Percentiles rank a stretch among this genome's conserved stretches.
These are phyloP conservation scores for Saccharomyces hybrid DNA, from an alignment of 1,139 yeast species.

Conservation along the genomic window DNA sequence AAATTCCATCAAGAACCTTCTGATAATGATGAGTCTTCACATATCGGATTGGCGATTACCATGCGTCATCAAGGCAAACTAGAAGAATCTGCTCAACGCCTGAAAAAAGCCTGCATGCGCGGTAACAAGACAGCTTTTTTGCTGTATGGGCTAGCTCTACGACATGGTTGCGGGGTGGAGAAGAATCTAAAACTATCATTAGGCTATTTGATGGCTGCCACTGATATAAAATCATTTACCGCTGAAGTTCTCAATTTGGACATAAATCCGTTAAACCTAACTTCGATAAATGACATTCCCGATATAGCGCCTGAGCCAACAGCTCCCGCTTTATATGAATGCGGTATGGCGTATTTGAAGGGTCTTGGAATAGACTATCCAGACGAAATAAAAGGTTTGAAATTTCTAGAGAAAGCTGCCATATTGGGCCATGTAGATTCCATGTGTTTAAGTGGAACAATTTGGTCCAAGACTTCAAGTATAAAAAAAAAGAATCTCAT, in stretches of 20 bases:
- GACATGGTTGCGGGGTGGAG: conserved; percentile 65
- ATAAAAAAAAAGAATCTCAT: conserved; percentile 51
- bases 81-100: conserved; percentile 62
- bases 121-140: conserved; percentile 67
- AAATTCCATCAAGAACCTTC: not conserved
- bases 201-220: conserved; percentile 52
- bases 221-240: conserved; percentile 29
- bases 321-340: conserved; percentile 45
- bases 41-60: conserved; percentile 39
- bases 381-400: conserved; percentile 53
- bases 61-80: conserved; percentile 52
- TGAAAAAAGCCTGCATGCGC: conserved; percentile 36
- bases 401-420: conserved; percentile 58
- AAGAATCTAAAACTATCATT: conserved; percentile 51
- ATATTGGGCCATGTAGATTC: conserved; percentile 64
- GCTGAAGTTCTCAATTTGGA: conserved; percentile 23
- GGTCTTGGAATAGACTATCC: conserved; percentile 50
- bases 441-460: conserved; percentile 62
- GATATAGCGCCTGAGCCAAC: conserved; percentile 27
- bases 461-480: conserved; percentile 55
- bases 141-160: conserved; percentile 59
- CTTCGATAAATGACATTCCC: conserved; percentile 19
- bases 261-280: conserved; percentile 33
- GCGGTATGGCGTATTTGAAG: conserved; percentile 52
- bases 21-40: conserved; percentile 8